These are phyloP conservation scores for Picochlorum sp. DNA, from an alignment of 139 green algal genomes.

Conservation along the genomic window DNA sequence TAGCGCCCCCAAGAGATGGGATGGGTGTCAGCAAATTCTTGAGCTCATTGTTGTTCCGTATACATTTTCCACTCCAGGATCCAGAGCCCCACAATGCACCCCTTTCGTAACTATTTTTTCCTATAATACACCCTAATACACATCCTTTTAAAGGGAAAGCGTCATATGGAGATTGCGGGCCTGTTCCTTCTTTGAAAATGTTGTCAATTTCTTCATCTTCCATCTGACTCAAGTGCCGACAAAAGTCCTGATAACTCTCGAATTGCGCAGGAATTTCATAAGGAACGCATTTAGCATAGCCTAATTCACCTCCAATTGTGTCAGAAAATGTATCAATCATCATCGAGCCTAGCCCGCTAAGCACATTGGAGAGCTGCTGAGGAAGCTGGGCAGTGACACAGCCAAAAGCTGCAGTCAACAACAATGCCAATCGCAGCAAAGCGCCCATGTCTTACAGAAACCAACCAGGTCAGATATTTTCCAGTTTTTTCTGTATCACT, in stretches of 20 bases:
- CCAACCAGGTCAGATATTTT: too few species aligned
- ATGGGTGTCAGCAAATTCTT: conserved; percentile 12
- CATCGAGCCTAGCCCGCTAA: too few species aligned
- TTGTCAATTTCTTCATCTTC: neutral
- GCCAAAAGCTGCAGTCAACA: too few species aligned
- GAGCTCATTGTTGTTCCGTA: neutral
- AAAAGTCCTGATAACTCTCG: conserved; percentile 1
- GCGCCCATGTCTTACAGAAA: too few species aligned
- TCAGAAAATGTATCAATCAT: too few species aligned
- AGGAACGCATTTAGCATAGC: too few species aligned
- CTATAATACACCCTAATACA: conserved; percentile 13
- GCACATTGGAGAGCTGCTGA: too few species aligned
- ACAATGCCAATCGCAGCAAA: too few species aligned
- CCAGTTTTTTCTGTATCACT: too few species aligned
- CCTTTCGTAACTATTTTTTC: conserved; percentile 4
- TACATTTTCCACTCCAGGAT: conserved; percentile 13
- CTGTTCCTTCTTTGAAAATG: neutral
- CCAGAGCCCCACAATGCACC: conserved; percentile 2
- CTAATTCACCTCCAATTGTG: too few species aligned
- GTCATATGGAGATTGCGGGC: neutral
- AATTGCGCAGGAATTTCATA: neutral
- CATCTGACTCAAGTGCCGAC: neutral
- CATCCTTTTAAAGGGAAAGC: conserved; percentile 10
- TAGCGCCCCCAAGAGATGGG: conserved; percentile 2
- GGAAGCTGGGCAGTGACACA: too few species aligned